Percentiles rank a stretch among this genome's conserved stretches.
These are phyloP conservation scores for Lepidopterella palustris DNA, from an alignment of 495 filamentous ascomycete species.

Conservation along the genomic window DNA sequence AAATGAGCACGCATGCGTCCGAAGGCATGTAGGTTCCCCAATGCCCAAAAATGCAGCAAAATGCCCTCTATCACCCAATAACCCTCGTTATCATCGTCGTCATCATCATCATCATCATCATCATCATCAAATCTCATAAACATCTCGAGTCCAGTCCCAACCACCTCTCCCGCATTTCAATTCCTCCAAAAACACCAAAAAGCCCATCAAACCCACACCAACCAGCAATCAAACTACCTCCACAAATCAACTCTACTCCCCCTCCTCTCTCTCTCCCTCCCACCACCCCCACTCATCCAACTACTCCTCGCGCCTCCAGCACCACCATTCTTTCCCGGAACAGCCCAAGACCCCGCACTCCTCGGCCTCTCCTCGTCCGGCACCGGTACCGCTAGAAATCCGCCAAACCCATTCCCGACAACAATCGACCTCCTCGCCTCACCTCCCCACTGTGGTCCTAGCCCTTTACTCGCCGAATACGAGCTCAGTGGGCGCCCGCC, in stretches of 20 bases:
- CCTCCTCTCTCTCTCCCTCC: slow-evolving; percentile 21
- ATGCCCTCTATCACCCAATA: no score
- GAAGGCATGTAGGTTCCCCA: no score
- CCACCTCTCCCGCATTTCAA: no score
- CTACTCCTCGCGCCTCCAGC: background rate
- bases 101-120: no score
- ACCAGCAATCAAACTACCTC: background rate
- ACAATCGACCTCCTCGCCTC: slow-evolving; percentile 54
- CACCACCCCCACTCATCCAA: slow-evolving; percentile 4
- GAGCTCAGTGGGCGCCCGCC: slow-evolving; percentile 50
- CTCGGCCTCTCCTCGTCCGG: slow-evolving; percentile 38
- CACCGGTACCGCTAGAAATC: slow-evolving; percentile 71
- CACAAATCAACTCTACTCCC: slow-evolving; percentile 30
- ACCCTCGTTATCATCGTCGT: no score
- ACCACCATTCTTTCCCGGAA: background rate
- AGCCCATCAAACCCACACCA: background rate
- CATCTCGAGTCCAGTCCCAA: background rate
- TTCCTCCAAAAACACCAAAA: background rate
- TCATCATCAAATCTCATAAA: background rate
- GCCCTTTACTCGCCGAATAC: slow-evolving; percentile 43
- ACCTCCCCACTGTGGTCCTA: slow-evolving; percentile 55
- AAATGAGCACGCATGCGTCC: no score
- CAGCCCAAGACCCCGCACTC: slow-evolving; percentile 16
- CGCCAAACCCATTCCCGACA: slow-evolving; percentile 73
- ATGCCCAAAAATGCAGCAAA: no score